These are phyloP conservation scores for Suillus tomentosus DNA, from an alignment of 768 basidiomycete genomes.

Conservation along the genomic window DNA sequence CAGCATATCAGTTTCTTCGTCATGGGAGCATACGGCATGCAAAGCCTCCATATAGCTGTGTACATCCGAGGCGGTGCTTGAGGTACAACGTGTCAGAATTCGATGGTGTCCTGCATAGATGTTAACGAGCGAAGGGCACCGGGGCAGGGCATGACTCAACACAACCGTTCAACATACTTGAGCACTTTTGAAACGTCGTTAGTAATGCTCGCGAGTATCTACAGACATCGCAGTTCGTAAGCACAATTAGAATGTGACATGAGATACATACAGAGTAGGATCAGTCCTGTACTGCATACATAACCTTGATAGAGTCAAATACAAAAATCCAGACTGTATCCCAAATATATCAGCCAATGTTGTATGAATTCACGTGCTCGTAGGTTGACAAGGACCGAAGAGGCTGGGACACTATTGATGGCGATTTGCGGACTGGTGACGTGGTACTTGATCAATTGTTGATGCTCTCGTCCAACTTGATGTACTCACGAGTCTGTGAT, in stretches of 20 bases:
- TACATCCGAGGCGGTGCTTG: too few species aligned
- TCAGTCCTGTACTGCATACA: neutral
- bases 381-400: neutral
- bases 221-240: neutral
- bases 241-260: neutral
- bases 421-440: neutral
- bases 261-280: neutral
- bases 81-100: too few species aligned
- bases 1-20: too few species aligned
- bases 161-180: too few species aligned
- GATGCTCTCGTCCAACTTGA: neutral
- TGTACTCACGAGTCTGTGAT: neutral
- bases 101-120: too few species aligned
- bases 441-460: neutral
- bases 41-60: too few species aligned
- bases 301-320: neutral
- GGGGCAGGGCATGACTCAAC: too few species aligned
- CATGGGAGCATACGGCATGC: too few species aligned
- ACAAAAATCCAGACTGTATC: neutral
- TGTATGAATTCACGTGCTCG: neutral
- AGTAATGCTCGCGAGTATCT: neutral
- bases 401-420: constrained; percentile 3
- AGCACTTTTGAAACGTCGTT: too few species aligned
- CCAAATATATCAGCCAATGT: too few species aligned
- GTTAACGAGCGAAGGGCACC: too few species aligned